phyloP scores from a whole-genome alignment of 805 yeast genomes.

The Sungouiozyma ichnusensis region DNA sequence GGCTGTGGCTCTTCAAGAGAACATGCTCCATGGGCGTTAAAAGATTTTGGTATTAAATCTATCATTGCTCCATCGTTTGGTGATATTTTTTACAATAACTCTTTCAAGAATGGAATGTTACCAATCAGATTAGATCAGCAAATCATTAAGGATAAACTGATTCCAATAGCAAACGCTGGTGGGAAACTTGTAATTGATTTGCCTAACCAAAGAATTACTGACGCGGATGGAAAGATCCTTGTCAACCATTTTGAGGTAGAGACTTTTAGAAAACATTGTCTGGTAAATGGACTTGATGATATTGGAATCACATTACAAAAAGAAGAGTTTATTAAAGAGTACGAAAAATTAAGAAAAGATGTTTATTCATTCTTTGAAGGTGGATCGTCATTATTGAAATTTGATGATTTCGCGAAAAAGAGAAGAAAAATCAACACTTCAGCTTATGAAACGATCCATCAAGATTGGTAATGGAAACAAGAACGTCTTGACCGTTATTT shows the following conservation, averaged over 20 bases:
- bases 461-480: slow-evolving; percentile 8
- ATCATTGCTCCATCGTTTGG: slow-evolving; percentile 98
- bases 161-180: slow-evolving; percentile 74
- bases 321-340: slow-evolving; percentile 62
- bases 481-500: not conserved
- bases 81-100: slow-evolving; percentile 95
- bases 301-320: slow-evolving; percentile 91
- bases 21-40: slow-evolving; percentile 99
- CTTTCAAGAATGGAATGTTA: slow-evolving; percentile 88
- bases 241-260: slow-evolving; percentile 82
- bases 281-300: slow-evolving; percentile 91
- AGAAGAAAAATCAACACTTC: slow-evolving; percentile 3
- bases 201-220: slow-evolving; percentile 70
- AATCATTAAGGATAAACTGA: slow-evolving; percentile 55
- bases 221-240: slow-evolving; percentile 58
- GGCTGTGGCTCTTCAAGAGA: slow-evolving; percentile 99
- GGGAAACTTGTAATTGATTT: slow-evolving; percentile 64
- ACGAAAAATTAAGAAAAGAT: slow-evolving; percentile 66
- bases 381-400: slow-evolving; percentile 54
- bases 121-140: slow-evolving; percentile 87
- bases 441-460: slow-evolving; percentile 8
- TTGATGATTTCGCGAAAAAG: slow-evolving; percentile 3
- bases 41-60: slow-evolving; percentile 92
- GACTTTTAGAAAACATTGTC: slow-evolving; percentile 86
- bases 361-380: slow-evolving; percentile 89